Evolutionary conservation across 352 stramenopile species (phyloP).

Genomic region (Halophytophthora batemanensis): DNA sequence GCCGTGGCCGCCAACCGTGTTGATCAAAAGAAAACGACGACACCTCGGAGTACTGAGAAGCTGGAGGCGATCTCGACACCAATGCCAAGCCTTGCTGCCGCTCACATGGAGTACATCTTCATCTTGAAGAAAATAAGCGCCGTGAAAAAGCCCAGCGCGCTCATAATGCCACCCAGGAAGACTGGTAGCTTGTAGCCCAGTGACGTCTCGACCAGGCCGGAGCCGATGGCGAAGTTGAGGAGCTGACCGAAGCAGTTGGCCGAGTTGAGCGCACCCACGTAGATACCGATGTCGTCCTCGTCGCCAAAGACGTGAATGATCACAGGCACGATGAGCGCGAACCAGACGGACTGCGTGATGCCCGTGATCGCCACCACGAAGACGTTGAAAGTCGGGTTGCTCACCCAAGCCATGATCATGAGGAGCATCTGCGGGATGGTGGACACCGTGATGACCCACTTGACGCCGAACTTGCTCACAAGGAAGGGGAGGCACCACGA

Average conservation of each 20-base stretch:
- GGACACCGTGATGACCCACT: conserved; percentile 35
- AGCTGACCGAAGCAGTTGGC: conserved; percentile 63
- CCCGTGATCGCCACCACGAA: conserved; percentile 38
- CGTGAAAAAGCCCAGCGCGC: conserved; percentile 46
- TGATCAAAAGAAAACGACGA: too few species aligned
- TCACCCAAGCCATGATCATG: conserved; percentile 48
- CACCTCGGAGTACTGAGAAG: background rate
- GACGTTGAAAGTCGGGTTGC: conserved; percentile 33
- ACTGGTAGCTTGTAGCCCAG: conserved; percentile 61
- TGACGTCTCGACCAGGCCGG: conserved; percentile 49
- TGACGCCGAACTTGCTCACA: conserved; percentile 41
- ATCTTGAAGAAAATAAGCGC: conserved; percentile 52
- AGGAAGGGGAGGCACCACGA: conserved; percentile 40
- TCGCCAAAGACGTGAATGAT: conserved; percentile 59
- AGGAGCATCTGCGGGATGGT: conserved; percentile 47
- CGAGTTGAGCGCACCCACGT: conserved; percentile 69
- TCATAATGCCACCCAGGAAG: conserved; percentile 61
- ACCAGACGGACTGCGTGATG: conserved; percentile 47
- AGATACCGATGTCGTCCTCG: conserved; percentile 49
- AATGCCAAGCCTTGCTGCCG: background rate
- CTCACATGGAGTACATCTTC: conserved; percentile 70
- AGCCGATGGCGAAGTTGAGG: conserved; percentile 58
- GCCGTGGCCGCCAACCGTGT: too few species aligned
- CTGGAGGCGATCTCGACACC: background rate
- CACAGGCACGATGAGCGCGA: conserved; percentile 51